Evolutionary conservation across 1,284 basidiomycete species (phyloP).

Genomic region (Fomitiporia mediterranea): DNA sequence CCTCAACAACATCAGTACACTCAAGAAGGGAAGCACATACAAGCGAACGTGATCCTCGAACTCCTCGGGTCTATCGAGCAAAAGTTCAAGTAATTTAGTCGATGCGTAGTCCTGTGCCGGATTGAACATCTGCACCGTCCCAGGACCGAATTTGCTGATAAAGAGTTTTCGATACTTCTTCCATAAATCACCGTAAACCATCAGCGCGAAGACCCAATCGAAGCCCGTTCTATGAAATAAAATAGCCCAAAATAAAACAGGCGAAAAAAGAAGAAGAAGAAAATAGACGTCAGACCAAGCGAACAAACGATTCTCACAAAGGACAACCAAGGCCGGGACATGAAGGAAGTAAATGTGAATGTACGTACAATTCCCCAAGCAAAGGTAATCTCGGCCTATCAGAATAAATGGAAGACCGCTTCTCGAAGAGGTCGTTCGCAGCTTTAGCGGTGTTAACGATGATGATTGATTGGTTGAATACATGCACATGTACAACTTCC

Average conservation of each 20-base stretch:
- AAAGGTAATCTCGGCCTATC: slow-evolving; percentile 31
- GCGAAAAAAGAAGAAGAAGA: too few relatives aligned
- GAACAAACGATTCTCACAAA: too few relatives aligned
- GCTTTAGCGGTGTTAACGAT: slow-evolving; percentile 34
- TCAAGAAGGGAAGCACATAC: slow-evolving; percentile 23
- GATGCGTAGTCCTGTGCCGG: slow-evolving; percentile 23
- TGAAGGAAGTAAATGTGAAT: too few relatives aligned
- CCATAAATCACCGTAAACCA: slow-evolving; percentile 28
- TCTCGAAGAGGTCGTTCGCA: slow-evolving; percentile 37
- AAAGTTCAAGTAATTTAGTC: slow-evolving; percentile 23
- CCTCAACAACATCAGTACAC: neutral
- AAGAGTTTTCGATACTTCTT: slow-evolving; percentile 28
- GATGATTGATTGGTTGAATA: slow-evolving; percentile 32
- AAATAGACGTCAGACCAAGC: too few relatives aligned
- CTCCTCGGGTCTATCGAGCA: slow-evolving; percentile 23
- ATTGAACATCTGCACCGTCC: slow-evolving; percentile 28
- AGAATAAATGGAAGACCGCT: slow-evolving; percentile 36
- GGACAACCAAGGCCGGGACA: too few relatives aligned
- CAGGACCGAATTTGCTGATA: neutral
- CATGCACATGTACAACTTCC: slow-evolving; percentile 32
- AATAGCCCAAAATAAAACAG: neutral
- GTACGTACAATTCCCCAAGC: slow-evolving; percentile 26
- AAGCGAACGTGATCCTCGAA: slow-evolving; percentile 26
- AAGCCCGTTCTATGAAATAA: slow-evolving; percentile 17
- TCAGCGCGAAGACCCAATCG: slow-evolving; percentile 26